Evolutionary conservation across 345 rosid species (phyloP).

Genomic region (Raphanus raphanistrum): DNA sequence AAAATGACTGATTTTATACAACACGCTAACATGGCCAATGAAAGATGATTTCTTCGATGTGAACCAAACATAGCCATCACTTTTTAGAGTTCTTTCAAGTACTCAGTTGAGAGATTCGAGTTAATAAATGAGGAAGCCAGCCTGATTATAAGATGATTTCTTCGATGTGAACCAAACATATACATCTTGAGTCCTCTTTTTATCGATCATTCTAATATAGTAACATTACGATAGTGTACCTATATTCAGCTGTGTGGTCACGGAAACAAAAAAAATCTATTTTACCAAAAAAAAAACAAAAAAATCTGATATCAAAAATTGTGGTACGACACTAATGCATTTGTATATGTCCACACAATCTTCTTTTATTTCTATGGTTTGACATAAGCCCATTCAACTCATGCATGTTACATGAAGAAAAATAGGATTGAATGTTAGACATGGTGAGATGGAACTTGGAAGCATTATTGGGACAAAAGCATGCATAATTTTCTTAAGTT

Average conservation of each 20-base stretch:
- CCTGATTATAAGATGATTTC: background rate
- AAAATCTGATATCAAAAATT: background rate
- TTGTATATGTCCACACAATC: background rate
- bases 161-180: too few species aligned
- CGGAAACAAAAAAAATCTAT: background rate
- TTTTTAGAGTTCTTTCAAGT: constrained; percentile 1
- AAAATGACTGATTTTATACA: background rate
- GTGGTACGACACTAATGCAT: background rate
- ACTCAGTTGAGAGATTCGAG: background rate
- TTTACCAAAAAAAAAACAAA: too few species aligned
- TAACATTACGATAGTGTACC: background rate
- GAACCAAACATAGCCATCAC: background rate
- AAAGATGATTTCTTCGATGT: constrained; percentile 7
- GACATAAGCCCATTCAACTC: background rate
- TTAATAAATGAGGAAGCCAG: background rate
- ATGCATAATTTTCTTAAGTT: background rate
- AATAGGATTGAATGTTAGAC: background rate
- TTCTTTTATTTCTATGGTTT: background rate
- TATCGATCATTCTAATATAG: background rate
- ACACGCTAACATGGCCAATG: constrained; percentile 27
- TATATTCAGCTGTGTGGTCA: background rate
- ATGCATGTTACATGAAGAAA: background rate
- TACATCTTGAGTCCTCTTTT: background rate
- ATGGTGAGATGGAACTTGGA: background rate
- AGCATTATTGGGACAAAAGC: constrained; percentile 7